Base-by-base conservation (phyloP, 2,329 filamentous ascomycete genomes). In the Pseudogymnoascus sp. region DNA sequence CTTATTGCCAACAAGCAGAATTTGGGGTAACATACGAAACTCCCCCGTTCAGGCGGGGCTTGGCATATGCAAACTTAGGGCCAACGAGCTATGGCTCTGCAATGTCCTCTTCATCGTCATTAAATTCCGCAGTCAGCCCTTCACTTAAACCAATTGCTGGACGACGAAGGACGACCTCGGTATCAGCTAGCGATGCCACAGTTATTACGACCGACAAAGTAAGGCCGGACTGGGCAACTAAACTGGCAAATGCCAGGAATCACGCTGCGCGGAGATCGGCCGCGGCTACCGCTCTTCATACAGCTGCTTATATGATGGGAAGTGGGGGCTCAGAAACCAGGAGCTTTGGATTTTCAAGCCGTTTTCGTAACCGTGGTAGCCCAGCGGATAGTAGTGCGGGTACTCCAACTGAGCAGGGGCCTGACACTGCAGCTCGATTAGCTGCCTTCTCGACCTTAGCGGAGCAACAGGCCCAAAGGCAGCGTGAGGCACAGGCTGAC, bases 1-100 rank as follows among this genome's bases (percentile, higher is more conserved):
- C 95, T 0, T 99, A 97, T 75, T 99, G 95, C 75, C 91, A 95
- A 60, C 91, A 95, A 69, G 87, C 91, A 1, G 93, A 99, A 68
- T 97, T 97, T 73, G 95, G 95, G 56, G 89, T 99, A n/a, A 96
- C 91, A 0, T 99, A 97, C 74, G 87, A 93, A 4, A 83, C 92
- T 11, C 95, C 95, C 2, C 87, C 90, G 0, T 97, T 97, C 78
- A 87, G 92, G 23, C 83, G 93, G 67, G 95, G 95, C 0, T 77
- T 99, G 34, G 79, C 84, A 1, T 93, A 93, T 73, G 82, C 85
- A 1, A 78, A 84, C 66, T 72, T 78, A 21, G 72, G 78, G 60
- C 67, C 78, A 18, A 81, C 81, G 50, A 77, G 81, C 14, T 75
- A 87, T 66, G 80, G 79, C 59, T 87, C 91, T 1, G 90, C 92